phyloP scores from a whole-genome alignment of 2,329 filamentous ascomycete species.

The Ophiostoma tasmaniense region DNA sequence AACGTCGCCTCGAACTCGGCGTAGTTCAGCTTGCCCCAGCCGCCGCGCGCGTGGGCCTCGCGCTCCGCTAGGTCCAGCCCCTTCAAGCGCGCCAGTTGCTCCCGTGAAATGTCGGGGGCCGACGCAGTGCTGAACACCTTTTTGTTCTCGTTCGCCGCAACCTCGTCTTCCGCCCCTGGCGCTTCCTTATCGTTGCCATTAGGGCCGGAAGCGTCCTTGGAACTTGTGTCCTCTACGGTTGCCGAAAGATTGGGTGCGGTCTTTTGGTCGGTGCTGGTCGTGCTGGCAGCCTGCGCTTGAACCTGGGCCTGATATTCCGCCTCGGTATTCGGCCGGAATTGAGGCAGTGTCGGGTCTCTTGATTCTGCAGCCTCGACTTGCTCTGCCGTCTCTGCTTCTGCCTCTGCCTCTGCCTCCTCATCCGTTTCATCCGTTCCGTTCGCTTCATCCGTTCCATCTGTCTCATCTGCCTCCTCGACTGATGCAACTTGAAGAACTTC shows the following conservation, averaged over 20 bases:
- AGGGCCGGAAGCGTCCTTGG: neutral
- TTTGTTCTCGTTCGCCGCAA: neutral
- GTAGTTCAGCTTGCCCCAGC: constrained; percentile 68
- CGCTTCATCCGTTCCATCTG: neutral
- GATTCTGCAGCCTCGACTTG: neutral
- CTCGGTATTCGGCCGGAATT: constrained; percentile 53
- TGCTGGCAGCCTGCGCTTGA: neutral
- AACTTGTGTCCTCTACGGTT: neutral
- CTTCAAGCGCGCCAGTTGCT: constrained; percentile 41
- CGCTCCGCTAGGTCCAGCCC: constrained; percentile 56
- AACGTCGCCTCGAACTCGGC: constrained; percentile 73
- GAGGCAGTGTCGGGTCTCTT: constrained; percentile 57
- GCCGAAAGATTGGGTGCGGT: neutral
- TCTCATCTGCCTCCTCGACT: neutral
- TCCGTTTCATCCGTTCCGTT: neutral
- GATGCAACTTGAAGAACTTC: neutral
- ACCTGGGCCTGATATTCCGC: constrained; percentile 10
- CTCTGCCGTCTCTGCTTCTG: neutral
- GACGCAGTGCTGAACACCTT: neutral
- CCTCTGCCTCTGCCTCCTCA: neutral
- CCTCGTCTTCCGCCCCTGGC: neutral
- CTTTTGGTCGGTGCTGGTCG: neutral
- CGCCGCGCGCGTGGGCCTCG: constrained; percentile 63
- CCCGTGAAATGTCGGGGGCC: constrained; percentile 23
- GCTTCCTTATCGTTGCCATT: neutral